phyloP scores from a whole-genome alignment of 2,329 filamentous ascomycete genomes.

The Fusarium sp. region DNA sequence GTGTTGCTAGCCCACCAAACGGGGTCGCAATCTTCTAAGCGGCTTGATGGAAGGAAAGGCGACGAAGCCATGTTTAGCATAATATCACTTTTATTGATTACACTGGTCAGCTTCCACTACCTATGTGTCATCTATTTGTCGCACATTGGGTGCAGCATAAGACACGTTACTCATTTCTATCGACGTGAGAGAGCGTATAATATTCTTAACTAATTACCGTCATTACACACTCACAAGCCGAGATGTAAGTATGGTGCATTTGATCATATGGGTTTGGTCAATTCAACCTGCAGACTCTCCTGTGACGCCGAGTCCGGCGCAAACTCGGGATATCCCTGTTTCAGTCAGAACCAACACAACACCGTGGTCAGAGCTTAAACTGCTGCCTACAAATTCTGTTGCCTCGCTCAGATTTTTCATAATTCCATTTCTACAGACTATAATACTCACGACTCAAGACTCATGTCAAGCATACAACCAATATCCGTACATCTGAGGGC shows the following conservation, averaged over 20 bases:
- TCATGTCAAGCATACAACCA: not conserved
- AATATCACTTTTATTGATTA: not conserved
- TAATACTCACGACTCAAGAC: not conserved
- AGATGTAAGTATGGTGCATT: not conserved
- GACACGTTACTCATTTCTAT: not conserved
- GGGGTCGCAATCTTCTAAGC: conserved; percentile 20
- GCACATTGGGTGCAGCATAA: not conserved
- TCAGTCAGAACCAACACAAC: not conserved
- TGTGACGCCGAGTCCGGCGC: not conserved
- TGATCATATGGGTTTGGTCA: not conserved
- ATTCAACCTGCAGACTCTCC: not conserved
- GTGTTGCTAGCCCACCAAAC: conserved; percentile 27
- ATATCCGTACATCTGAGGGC: not conserved
- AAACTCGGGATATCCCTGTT: not conserved
- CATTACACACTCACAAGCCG: not conserved
- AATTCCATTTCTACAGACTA: not conserved
- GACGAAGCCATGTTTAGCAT: not conserved
- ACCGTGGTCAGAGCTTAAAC: not conserved
- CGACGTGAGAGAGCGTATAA: not conserved
- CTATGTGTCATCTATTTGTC: not conserved
- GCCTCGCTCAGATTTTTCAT: not conserved
- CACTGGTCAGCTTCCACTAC: not conserved
- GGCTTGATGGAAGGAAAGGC: not conserved
- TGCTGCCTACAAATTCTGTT: not conserved
- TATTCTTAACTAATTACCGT: not conserved